These are phyloP conservation scores for Rosa persica DNA, from an alignment of 306 rosid genomes.

Conservation along the genomic window DNA sequence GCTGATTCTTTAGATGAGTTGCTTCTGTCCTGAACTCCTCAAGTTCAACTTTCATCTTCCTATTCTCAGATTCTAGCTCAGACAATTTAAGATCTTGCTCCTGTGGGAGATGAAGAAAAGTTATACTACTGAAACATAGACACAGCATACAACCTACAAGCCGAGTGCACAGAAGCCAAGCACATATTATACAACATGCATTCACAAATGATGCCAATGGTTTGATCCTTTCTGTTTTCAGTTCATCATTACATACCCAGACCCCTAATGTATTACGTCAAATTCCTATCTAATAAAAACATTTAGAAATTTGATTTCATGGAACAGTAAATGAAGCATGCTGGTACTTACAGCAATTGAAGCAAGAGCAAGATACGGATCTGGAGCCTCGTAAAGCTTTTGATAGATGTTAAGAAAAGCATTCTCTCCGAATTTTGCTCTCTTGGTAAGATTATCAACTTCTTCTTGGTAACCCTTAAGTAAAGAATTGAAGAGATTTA, in stretches of 20 bases:
- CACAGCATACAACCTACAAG: slow-evolving; percentile 17
- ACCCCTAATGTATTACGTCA: background rate
- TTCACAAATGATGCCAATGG: background rate
- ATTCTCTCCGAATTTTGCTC: slow-evolving; percentile 97
- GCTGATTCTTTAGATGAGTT: slow-evolving; percentile 95
- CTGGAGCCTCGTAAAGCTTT: slow-evolving; percentile 95
- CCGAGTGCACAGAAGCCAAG: slow-evolving; percentile 7
- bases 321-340: slow-evolving; percentile 26
- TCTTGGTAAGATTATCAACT: slow-evolving; percentile 92
- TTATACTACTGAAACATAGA: background rate
- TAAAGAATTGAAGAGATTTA: slow-evolving; percentile 65
- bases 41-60: slow-evolving; percentile 98
- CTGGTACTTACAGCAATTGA: slow-evolving; percentile 76
- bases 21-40: slow-evolving; percentile 99
- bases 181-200: slow-evolving; percentile 17
- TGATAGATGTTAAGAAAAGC: slow-evolving; percentile 96
- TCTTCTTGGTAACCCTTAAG: slow-evolving; percentile 94
- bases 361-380: slow-evolving; percentile 89
- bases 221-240: background rate
- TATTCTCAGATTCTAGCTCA: slow-evolving; percentile 87
- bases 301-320: background rate
- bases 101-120: slow-evolving; percentile 40
- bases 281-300: background rate
- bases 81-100: slow-evolving; percentile 88
- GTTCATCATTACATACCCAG: background rate